Evolutionary conservation across 768 basidiomycete genomes (phyloP), one percentile per base, ranked within the genome.

Genomic region (Lactarius indigo): DNA sequence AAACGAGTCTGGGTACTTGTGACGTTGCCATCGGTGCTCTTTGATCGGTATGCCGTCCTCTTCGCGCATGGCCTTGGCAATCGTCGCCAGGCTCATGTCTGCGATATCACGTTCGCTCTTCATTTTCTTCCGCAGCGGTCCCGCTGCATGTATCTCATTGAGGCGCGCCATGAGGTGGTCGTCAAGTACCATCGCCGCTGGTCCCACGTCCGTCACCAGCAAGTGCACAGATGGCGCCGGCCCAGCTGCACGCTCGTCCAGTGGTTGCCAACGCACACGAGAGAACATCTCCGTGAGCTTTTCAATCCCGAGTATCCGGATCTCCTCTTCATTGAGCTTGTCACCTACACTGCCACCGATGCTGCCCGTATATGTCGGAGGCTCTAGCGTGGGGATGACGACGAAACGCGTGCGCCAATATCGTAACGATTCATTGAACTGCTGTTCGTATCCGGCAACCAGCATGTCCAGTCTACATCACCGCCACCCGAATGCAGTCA

Each of bases 331-430:
- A 70, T 88, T 86, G 58, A 96, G 81, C 61, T 81, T 81, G 74
- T 96, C 94, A 1, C 89, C 90, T 1, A 61, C 41, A 28, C 83
- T 82, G 0, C 89, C 82, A 0, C 87, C 86, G 15, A 80, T 78
- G 54, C 78, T 82, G 2, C 81, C 60, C 4, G 4, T 74, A 39
- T 81, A 78, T 4, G 60, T 65, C 13, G 84, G 93, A 66, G 86
- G 82, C 42, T 92, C 90, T 17, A 84, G 80, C 0, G 93, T 89
- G 0, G 96, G 96, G 33, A 99, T 91, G 23, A 99, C 87, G 30
- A 98, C 83, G 75, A 97, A 97, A 26, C 96, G 83, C 0, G 95
- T 98, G 15, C 96, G 84, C 93, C 96, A 97, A 72, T 96, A 96
- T 56, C 92, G 86, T 37, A 96, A 80, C 2, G 90, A 88, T 66